Base-by-base conservation (phyloP, 2,329 filamentous ascomycete genomes). In the Fusarium pseudograminearum region DNA sequence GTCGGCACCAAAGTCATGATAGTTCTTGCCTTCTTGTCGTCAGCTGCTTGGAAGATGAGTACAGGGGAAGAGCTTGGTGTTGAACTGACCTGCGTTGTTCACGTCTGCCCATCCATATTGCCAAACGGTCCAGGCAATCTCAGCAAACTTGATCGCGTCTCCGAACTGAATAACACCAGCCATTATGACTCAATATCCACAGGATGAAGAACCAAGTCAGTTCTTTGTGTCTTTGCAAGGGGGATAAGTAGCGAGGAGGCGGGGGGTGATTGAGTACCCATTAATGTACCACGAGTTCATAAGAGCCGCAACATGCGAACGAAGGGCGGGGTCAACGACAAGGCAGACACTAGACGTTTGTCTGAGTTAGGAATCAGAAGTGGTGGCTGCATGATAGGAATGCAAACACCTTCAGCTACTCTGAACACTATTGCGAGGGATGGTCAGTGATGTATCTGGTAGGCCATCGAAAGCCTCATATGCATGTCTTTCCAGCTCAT, bases 401-500 rank as follows among this genome's bases (percentile, higher is more conserved):
- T 28, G 9, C 26, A 28, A 28, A 28, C 8, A 28, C 26, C 26
- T 1, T 10, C 26, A 1, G 26, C 8, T 28, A 10, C 26, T 28
- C 0, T 10, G 1, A 0, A 28, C 0, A 10, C 26, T 28, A 10
- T 3, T 28, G 26, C 0, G 9, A 28, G 26, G 26, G 26, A 1
- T 10, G 26, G 8, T 10, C 9, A 28, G 9, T 3, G 0, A 28
- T 10, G 1, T 28, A 28, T 28, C 26, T 28, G 1, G 26, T 28
- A 28, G 9, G 26, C 26, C 9, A 28, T 28, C 26, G 26, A 1
- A 28, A 28, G 26, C 3, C 26, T 10, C 9, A 28, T 28, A 28
- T 28, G 26, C 26, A 28, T 28, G 26, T 10, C 9, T 28, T 28
- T 10, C 26, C 26, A 26, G 26, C 26, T 26, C 26, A 26, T 26